phyloP scores from a whole-genome alignment of 805 yeast genomes.

The Ogataea chonburiensis region DNA sequence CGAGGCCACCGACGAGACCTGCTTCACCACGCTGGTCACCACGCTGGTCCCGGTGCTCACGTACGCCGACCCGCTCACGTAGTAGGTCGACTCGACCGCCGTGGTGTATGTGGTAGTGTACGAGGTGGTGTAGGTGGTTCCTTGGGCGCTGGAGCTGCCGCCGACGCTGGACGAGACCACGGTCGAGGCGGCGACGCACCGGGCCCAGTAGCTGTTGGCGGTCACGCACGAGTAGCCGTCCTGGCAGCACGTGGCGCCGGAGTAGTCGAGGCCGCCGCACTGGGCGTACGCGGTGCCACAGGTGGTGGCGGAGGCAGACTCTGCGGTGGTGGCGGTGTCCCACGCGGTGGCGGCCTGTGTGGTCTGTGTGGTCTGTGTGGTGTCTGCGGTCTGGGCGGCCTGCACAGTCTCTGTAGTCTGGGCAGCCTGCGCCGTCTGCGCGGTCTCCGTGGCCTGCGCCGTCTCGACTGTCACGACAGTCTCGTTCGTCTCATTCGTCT shows the following conservation, averaged over 20 bases:
- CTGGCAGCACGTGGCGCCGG: conserved; percentile 31
- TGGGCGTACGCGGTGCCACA: conserved; percentile 32
- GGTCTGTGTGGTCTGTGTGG: conserved; percentile 8
- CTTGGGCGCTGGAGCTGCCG: conserved; percentile 3
- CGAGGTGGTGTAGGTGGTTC: conserved; percentile 13
- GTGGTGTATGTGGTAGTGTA: conserved; percentile 18
- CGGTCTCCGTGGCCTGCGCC: conserved; percentile 4
- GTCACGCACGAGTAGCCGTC: conserved; percentile 24
- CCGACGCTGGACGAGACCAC: conserved; percentile 8
- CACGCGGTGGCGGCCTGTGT: conserved; percentile 5
- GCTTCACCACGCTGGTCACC: conserved; percentile 20
- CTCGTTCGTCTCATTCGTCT: background rate
- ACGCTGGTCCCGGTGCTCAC: conserved; percentile 14
- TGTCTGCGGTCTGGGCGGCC: conserved; percentile 1
- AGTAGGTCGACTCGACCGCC: conserved; percentile 8
- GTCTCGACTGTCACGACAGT: conserved; percentile 6
- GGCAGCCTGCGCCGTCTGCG: conserved; percentile 3
- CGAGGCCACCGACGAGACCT: conserved; percentile 20
- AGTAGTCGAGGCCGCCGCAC: conserved; percentile 31
- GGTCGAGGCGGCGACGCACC: conserved; percentile 30
- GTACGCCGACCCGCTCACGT: conserved; percentile 16
- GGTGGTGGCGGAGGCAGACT: conserved; percentile 7
- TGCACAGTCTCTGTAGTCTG: conserved; percentile 11
- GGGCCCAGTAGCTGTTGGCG: conserved; percentile 31
- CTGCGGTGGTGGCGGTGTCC: conserved; percentile 6